Evolutionary conservation across 1,284 basidiomycete genomes (phyloP), one percentile per base, ranked within the genome.

Genomic region (Papiliotrema flavescens): DNA sequence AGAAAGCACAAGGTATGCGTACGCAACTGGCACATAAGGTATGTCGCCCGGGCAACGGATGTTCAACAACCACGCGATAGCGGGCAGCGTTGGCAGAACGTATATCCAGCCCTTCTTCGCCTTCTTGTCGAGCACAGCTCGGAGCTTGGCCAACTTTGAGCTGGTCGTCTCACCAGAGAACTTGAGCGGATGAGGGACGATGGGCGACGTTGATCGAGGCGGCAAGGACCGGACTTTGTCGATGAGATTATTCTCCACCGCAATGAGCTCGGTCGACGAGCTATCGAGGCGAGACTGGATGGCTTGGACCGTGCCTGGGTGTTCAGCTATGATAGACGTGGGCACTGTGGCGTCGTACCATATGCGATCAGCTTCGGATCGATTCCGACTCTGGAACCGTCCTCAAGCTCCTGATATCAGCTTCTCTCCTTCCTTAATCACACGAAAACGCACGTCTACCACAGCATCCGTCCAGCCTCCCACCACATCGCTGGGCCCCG

Each of bases 1-100:
- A 2, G 85, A 83, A 37, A 95, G 80, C 64, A 85, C 89, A 11
- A 91, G 74, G 67, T 94, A 95, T 0, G 88, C 83, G 50, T 88
- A 88, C 76, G 94, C 93, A 9, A 95, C 82, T 0, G 91, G 91
- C 64, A 88, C 90, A 79, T 84, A 89, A 0, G 88, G 89, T 32
- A 96, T 85, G 66, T 96, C 93, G 1, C 55, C 53, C 2, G 63
- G 61, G 44, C 90, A 90, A 47, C 93, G 85, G 50, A 92, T 79
- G 70, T 95, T 95, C 19, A 93, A 79, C 6, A 88, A 65, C 79
- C 88, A 93, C 0, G 89, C 88, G 82, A 79, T 71, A 20, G 78
- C 66, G 6, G 75, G 71, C 2, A 81, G 65, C 13, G 74, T 63
- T 1, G 78, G 73, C n/a, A 80, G 51, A 20, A 80, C 56, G 61